phyloP scores from a whole-genome alignment of 257 asterid genomes.

The Solanum sejunctum region DNA sequence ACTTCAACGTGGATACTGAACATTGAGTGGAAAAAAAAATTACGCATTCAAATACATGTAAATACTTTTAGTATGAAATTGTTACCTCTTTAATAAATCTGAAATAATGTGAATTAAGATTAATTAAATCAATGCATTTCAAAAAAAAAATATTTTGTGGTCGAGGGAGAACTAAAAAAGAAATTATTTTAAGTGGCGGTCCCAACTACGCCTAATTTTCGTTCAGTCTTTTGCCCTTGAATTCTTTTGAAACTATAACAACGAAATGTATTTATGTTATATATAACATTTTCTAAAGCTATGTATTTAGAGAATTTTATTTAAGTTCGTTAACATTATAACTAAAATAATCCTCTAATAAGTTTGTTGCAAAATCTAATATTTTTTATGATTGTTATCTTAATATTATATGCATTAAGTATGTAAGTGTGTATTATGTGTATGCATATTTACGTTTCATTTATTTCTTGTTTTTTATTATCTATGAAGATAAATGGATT shows the following conservation, averaged over 20 bases:
- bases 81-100: not conserved
- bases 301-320: not conserved
- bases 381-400: no score
- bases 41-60: not conserved
- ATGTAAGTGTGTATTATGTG: no score
- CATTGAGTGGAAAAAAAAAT: no score
- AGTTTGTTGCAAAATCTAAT: not conserved
- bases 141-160: accelerated
- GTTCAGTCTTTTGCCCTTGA: not conserved
- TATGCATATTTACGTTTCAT: no score
- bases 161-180: no score
- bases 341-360: not conserved
- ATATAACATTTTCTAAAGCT: no score
- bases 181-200: not conserved
- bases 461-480: no score
- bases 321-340: not conserved
- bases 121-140: not conserved
- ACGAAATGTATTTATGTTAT: not conserved
- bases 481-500: no score
- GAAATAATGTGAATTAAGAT: not conserved
- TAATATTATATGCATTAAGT: no score
- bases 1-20: no score
- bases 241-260: not conserved
- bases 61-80: not conserved
- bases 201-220: not conserved